Base-by-base conservation (phyloP, 1,284 basidiomycete species). In the Sporisorium reilianum region DNA sequence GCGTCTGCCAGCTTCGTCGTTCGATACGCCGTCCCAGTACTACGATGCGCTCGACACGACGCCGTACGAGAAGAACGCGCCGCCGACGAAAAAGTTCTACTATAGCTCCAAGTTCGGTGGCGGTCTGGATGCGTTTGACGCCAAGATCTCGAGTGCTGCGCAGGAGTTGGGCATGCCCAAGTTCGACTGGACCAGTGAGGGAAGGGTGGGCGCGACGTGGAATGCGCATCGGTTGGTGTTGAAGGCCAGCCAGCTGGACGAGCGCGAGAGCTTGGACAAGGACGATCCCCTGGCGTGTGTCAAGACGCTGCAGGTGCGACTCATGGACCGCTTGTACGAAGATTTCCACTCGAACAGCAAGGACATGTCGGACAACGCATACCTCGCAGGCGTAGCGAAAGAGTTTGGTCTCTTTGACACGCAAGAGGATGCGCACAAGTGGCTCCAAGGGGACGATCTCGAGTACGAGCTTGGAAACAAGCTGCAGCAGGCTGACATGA, bases 151-250 rank as follows among this genome's bases (percentile, higher is more conserved):
- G 9, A 46, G 28, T 7, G 71, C 75, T 5, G 75, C 67, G 0
- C 18, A 44, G 1, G 72, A 74, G 45, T 26, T 79, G 5, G 60
- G 53, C 9, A 59, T 79, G 59, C 64, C 65, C 0, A 36, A 20
- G 2, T 79, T 79, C 38, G 62, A 67, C 28, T 79, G 75, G 71
- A 54, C 45, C 8, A 71, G 61, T 26, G 54, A 75, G 9, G 77
- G 75, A 0, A 77, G 60, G 34, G 75, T 77, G 1, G 77, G 75
- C 0, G 77, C 77, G 0, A 79, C 77, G 3, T 79, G 75, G 75
- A 63, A 75, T 25, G 64, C 66, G 18, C 77, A 79, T 48, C 41
- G 77, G 14, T 52, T 79, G 40, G 56, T 77, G 23, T 36, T 66
- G 26, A 74, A 68, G 41, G 75, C 75, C 5, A 38, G 56, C 8